Evolutionary conservation across 2,329 filamentous ascomycete genomes (phyloP).

Genomic region (Basipetospora chlamydospora): DNA sequence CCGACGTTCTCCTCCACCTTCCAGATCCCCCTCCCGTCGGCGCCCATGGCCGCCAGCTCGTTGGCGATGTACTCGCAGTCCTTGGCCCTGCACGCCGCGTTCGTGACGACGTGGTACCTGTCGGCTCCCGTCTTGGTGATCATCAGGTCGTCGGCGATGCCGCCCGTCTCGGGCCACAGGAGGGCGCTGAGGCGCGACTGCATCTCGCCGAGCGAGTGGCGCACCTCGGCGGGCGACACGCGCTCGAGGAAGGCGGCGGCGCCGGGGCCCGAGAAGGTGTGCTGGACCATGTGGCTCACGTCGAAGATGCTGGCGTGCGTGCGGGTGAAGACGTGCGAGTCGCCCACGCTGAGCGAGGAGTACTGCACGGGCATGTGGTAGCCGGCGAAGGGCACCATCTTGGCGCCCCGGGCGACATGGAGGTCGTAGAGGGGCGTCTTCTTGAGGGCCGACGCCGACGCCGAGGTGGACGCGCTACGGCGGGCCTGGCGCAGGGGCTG

Average conservation of each 20-base stretch:
- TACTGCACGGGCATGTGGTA: slow-evolving; percentile 92
- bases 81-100: slow-evolving; percentile 83
- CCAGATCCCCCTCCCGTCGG: slow-evolving; percentile 46
- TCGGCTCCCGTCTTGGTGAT: slow-evolving; percentile 65
- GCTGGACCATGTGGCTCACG: slow-evolving; percentile 93
- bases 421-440: slow-evolving; percentile 68
- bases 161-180: slow-evolving; percentile 64
- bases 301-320: slow-evolving; percentile 84
- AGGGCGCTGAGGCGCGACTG: slow-evolving; percentile 74
- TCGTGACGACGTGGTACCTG: slow-evolving; percentile 85
- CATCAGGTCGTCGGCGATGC: slow-evolving; percentile 90
- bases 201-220: slow-evolving; percentile 46
- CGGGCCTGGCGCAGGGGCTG: neutral
- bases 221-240: slow-evolving; percentile 66
- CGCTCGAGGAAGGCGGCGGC: slow-evolving; percentile 70
- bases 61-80: slow-evolving; percentile 63
- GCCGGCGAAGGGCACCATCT: slow-evolving; percentile 94
- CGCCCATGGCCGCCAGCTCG: slow-evolving; percentile 48
- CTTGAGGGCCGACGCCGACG: slow-evolving; percentile 22
- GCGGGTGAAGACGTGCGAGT: slow-evolving; percentile 83
- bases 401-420: slow-evolving; percentile 64
- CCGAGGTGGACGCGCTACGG: slow-evolving; percentile 3
- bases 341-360: slow-evolving; percentile 56
- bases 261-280: slow-evolving; percentile 67
- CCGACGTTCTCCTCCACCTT: slow-evolving; percentile 58